These are phyloP conservation scores for Nakazawaea wickerhamii DNA, from an alignment of 805 yeast species.

Conservation along the genomic window DNA sequence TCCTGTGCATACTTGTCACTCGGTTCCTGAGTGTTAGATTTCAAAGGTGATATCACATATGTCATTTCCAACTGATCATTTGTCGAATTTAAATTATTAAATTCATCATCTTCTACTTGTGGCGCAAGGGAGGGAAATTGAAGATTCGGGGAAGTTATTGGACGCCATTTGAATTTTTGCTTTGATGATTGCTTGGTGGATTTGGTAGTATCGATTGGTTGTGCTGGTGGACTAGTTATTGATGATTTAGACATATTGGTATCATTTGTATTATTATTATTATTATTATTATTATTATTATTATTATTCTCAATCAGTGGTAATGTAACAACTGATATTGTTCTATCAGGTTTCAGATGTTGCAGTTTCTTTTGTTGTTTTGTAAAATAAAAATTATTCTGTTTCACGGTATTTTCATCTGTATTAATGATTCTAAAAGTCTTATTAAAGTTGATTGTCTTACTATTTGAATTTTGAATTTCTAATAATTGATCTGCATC, in stretches of 20 bases:
- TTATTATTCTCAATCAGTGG: not conserved
- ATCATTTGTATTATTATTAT: not conserved
- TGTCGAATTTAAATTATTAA: not conserved
- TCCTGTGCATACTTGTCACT: no score
- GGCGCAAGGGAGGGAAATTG: conserved; percentile 2
- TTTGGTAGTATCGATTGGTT: no score
- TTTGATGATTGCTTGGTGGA: no score
- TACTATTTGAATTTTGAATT: not conserved
- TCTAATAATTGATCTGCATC: conserved; percentile 1
- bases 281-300: not conserved
- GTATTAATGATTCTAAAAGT: conserved; percentile 6
- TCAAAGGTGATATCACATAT: not conserved
- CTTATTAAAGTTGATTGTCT: not conserved
- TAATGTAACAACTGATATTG: not conserved
- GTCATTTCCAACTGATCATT: not conserved
- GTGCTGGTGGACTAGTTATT: not conserved
- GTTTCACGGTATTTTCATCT: conserved; percentile 5
- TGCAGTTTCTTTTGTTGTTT: conserved; percentile 3
- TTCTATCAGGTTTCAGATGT: not conserved
- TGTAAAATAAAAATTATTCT: conserved; percentile 9
- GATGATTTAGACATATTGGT: not conserved
- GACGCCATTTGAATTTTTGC: conserved; percentile 3
- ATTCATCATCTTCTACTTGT: not conserved
- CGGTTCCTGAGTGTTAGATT: not conserved
- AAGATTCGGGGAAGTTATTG: not conserved